Conservation (phyloP, 108 stramenopile species). For the Nannochloropsis gaditana region DNA sequence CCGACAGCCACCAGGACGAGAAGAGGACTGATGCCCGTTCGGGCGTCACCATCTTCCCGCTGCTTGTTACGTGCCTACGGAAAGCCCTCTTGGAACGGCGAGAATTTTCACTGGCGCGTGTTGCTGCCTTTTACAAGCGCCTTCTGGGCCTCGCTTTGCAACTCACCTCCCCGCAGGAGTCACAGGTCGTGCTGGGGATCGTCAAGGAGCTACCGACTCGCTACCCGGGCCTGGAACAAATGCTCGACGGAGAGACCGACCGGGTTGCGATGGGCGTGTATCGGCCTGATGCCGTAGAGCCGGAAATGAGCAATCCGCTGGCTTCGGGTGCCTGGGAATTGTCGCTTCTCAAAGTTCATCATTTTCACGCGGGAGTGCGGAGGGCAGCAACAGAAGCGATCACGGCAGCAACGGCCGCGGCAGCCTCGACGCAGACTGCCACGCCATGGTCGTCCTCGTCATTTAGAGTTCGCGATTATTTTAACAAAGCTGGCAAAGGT, state of each 20-base stretch:
- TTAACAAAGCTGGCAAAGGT: not conserved
- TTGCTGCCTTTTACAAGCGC: constrained; percentile 45
- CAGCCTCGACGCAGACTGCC: not conserved
- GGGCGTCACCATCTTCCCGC: constrained; percentile 21
- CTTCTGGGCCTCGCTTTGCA: constrained; percentile 41
- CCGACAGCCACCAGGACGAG: not conserved
- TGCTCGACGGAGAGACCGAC: constrained; percentile 48
- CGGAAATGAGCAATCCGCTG: constrained; percentile 46
- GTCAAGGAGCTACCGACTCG: constrained; percentile 40
- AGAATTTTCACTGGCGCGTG: constrained; percentile 42
- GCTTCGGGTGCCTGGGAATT: constrained; percentile 46
- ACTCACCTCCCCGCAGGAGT: constrained; percentile 23
- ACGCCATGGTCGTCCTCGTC: not conserved
- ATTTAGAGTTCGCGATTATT: not conserved
- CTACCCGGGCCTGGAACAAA: constrained; percentile 39
- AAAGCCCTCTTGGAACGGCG: constrained; percentile 38
- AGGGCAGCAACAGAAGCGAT: not conserved
- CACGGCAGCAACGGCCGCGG: not conserved
- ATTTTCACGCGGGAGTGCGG: not conserved
- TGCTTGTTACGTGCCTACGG: constrained; percentile 39
- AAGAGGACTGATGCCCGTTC: not conserved
- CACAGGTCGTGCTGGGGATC: constrained; percentile 24
- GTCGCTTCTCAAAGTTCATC: constrained; percentile 33
- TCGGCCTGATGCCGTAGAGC: constrained; percentile 27
- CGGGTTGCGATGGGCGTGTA: constrained; percentile 39